Base-by-base conservation (phyloP, 306 rosid species). In the Styphnolobium japonicum region DNA sequence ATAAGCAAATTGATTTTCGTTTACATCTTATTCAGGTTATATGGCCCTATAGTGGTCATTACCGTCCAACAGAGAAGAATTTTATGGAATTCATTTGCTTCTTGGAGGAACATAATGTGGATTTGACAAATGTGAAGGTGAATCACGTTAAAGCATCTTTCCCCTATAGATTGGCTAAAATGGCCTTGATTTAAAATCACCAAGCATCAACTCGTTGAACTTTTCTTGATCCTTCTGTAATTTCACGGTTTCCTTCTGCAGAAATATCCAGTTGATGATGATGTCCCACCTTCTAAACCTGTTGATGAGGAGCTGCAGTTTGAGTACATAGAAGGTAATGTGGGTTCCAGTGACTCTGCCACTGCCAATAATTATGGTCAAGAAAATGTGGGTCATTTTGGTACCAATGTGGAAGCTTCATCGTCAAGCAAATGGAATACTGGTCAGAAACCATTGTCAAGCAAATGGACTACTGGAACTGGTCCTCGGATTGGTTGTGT, bases 11-110 rank as follows among this genome's bases (percentile, higher is more conserved):
- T 60, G 67, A 46, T 33, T 23, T 64, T 53, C 48, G 64, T 56
- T 79, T 68, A 22, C 43, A 71, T 77, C n/a, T 80, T 70, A 31
- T 79, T 65, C 79, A 92, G 98, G 97, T 88, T 77, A 80, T 90
- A 67, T 94, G 98, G 98, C 89, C 92, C 6, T 90, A 94, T 14
- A 94, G 98, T 73, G 98, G 97, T 6, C 97, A 94, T 75, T 92
- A 94, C 77, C 84, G 84, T 55, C 97, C 97, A 5, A 94, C 97
- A 2, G 85, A 87, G 70, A 92, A 90, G 84, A 89, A 85, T 45
- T 81, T 88, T 33, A 65, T 11, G 75, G 98, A 92, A 42, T 90
- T 94, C 78, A 55, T 88, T 22, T 73, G 73, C 80, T 94, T 92
- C 80, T 80, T 94, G 64, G 87, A 90, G 85, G 93, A 88, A 4